Conservation (phyloP, 1,284 basidiomycete species). For the Papiliotrema laurentii region DNA sequence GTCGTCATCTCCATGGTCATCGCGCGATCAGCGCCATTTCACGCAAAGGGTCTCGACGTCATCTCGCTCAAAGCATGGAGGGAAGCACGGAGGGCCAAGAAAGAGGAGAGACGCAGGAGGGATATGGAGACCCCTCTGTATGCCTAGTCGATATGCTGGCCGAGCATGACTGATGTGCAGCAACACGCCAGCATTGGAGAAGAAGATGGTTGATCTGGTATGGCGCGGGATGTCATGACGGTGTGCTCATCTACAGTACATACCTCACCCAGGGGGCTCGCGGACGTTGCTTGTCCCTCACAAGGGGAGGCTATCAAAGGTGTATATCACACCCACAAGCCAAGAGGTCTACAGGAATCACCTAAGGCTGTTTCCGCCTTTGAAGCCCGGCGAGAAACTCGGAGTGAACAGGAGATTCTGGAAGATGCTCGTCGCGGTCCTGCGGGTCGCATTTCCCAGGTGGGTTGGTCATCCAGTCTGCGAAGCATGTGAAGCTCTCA, state of each 20-base stretch:
- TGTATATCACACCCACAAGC: slow-evolving; percentile 49
- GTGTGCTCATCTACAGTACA: slow-evolving; percentile 29
- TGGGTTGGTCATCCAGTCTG: slow-evolving; percentile 12
- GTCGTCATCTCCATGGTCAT: slow-evolving; percentile 15
- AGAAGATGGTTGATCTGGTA: slow-evolving; percentile 47
- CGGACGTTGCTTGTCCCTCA: slow-evolving; percentile 66
- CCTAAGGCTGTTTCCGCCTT: slow-evolving; percentile 29
- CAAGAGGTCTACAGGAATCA: slow-evolving; percentile 28
- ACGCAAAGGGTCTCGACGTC: slow-evolving; percentile 3
- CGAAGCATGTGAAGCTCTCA: background rate
- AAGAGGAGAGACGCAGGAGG: slow-evolving; percentile 30
- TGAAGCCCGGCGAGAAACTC: slow-evolving; percentile 54
- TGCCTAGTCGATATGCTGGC: slow-evolving; percentile 3
- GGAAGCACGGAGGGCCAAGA: slow-evolving; percentile 14
- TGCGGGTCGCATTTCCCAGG: slow-evolving; percentile 67
- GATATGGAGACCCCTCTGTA: slow-evolving; percentile 44
- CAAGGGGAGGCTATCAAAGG: slow-evolving; percentile 58
- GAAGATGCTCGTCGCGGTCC: slow-evolving; percentile 68
- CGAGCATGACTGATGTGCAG: slow-evolving; percentile 14
- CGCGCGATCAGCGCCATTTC: slow-evolving; percentile 16
- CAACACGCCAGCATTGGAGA: slow-evolving; percentile 47
- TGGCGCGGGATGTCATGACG: slow-evolving; percentile 5
- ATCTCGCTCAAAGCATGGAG: slow-evolving; percentile 29
- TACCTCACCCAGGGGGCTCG: slow-evolving; percentile 53
- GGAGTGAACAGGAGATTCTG: slow-evolving; percentile 76